Evolutionary conservation across 257 asterid species (phyloP).

Genomic region (Fraxinus quadrangulata): DNA sequence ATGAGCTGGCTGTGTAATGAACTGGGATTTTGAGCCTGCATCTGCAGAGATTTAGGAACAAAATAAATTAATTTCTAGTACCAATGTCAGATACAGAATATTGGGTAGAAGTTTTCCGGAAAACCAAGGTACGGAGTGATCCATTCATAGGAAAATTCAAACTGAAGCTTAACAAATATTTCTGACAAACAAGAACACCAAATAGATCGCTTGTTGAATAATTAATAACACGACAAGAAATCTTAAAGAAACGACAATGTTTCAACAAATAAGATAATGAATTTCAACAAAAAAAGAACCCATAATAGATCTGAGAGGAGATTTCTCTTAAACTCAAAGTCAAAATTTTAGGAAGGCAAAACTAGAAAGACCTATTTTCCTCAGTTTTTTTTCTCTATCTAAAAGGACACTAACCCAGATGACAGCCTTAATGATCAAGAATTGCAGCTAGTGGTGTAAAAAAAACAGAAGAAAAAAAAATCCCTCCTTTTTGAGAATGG

Average conservation of each 20-base stretch:
- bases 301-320: not conserved
- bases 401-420: conserved; percentile 27
- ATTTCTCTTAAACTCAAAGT: not conserved
- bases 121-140: conserved; percentile 31
- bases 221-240: conserved; percentile 28
- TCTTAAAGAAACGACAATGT: conserved; percentile 27
- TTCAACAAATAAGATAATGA: conserved; percentile 18
- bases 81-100: conserved; percentile 19
- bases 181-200: conserved; percentile 18
- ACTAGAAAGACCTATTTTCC: conserved; percentile 15
- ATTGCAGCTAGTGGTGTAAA: conserved; percentile 36
- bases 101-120: conserved; percentile 21
- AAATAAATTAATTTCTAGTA: too few species aligned
- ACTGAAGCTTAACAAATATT: conserved; percentile 12
- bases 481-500: conserved; percentile 11
- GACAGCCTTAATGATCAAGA: conserved; percentile 22
- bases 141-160: conserved; percentile 21
- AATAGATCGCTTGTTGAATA: not conserved
- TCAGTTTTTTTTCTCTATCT: conserved; percentile 15
- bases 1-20: conserved; percentile 45
- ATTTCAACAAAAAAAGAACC: not conserved
- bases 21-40: too few species aligned
- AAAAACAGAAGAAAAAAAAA: conserved; percentile 15
- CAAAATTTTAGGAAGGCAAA: conserved; percentile 5
- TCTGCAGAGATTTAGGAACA: too few species aligned